Conservation (phyloP, 768 basidiomycete species). For the Panellus pusillus region DNA sequence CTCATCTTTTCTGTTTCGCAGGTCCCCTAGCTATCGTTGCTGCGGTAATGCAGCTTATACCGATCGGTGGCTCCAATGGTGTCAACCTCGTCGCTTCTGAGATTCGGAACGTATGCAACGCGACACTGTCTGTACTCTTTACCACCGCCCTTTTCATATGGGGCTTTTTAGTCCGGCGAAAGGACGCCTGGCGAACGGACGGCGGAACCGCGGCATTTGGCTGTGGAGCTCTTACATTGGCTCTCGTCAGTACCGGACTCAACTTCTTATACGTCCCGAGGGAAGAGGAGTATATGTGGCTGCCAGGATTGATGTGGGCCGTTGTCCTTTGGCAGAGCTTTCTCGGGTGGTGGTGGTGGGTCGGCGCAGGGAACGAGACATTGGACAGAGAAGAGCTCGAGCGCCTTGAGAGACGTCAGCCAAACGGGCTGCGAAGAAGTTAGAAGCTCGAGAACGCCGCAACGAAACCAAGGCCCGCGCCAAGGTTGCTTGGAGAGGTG, state of each 20-base stretch:
- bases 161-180: constrained; percentile 88
- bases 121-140: constrained; percentile 93
- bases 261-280: constrained; percentile 85
- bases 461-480: constrained; percentile 53
- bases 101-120: constrained; percentile 93
- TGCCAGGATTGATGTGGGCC: constrained; percentile 86
- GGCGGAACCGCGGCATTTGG: constrained; percentile 97
- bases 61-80: constrained; percentile 47
- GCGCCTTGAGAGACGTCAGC: constrained; percentile 57
- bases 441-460: constrained; percentile 46
- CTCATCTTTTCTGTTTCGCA: constrained; percentile 24
- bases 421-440: constrained; percentile 52
- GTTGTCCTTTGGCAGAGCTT: constrained; percentile 97
- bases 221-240: constrained; percentile 77
- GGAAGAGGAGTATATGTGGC: constrained; percentile 88
- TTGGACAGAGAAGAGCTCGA: constrained; percentile 59
- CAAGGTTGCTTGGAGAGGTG: constrained; percentile 56
- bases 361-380: constrained; percentile 82
- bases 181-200: constrained; percentile 93
- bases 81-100: constrained; percentile 64
- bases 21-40: constrained; percentile 86
- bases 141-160: constrained; percentile 87
- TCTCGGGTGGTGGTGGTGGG: constrained; percentile 99
- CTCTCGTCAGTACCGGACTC: constrained; percentile 77
- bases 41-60: constrained; percentile 80